These are phyloP conservation scores for Plasmodium inui DNA, from an alignment of 169 alveolate genomes.

Conservation along the genomic window DNA sequence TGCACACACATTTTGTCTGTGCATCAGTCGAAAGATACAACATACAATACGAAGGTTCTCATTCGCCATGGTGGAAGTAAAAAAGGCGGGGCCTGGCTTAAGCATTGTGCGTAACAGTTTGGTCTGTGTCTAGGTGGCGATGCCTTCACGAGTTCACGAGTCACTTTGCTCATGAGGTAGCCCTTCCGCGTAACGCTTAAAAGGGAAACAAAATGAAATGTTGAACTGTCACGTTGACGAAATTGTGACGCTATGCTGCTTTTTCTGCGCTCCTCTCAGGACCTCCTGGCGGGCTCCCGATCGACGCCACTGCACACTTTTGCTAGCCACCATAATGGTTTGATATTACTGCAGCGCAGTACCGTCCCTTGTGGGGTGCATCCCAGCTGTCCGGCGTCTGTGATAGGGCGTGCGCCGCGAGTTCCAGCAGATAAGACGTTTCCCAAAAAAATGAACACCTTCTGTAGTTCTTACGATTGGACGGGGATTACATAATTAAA, in stretches of 20 bases:
- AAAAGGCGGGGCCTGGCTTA: neutral
- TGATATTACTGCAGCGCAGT: neutral
- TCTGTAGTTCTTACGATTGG: neutral
- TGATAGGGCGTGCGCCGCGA: neutral
- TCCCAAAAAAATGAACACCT: neutral
- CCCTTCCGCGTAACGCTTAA: neutral
- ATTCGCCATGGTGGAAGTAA: neutral
- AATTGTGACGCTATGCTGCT: neutral
- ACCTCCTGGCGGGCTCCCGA: neutral
- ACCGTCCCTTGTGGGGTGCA: neutral
- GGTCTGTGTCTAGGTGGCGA: neutral
- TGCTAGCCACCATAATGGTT: neutral
- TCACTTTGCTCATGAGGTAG: neutral
- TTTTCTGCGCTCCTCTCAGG: neutral
- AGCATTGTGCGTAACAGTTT: neutral
- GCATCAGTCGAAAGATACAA: neutral
- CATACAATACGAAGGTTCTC: neutral
- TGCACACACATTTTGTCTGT: neutral
- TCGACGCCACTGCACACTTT: neutral
- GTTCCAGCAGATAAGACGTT: neutral
- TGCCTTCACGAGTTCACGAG: neutral
- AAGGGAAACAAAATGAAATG: neutral
- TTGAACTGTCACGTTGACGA: neutral
- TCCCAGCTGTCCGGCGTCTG: neutral
- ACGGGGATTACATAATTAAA: neutral